Evolutionary conservation across 345 rosid species (phyloP), one percentile per base, ranked within the genome.

Genomic region (Gossypium thurberi): DNA sequence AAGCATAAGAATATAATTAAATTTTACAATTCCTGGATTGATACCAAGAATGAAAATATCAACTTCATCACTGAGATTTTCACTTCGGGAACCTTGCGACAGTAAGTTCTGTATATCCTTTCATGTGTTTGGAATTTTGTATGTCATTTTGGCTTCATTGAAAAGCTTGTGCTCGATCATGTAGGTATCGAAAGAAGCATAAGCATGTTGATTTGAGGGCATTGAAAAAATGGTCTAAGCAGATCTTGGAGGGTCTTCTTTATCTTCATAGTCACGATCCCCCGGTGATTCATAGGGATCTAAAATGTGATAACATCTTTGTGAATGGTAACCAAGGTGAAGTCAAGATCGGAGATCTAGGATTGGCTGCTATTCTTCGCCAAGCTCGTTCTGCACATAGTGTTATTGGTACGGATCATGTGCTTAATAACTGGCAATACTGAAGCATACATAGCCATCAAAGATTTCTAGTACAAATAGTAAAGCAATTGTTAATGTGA

Each of bases 321-420:
- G 90, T 95, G 25, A 95, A 95, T 78, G 99, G 99, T 9, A 91
- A 95, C 87, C 96, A 83, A 75, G 99, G 99, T 23, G 97, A 92
- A 78, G 91, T 95, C 68, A 95, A 95, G 81, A 95, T 95, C 52
- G 98, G 99, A 69, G 99, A 95, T 82, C 85, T 95, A 26, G 99
- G 99, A 10, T 69, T 91, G 61, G 99, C 98, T 53, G 86, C 90
- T 12, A 85, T 92, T 78, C 89, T 95, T 58, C 78, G 67, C 65
- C 88, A 90, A 64, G 91, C 99, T 74, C 85, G 51, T 33, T 83
- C 90, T 12, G 99, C 99, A 43, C 97, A 90, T 71, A 95, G 94
- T 76, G 99, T 95, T 46, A 90, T 95, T 2, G 92, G 96, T 88
- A 43, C 78, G 84, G 74, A 21, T 44, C 44, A 17, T 65, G 20